phyloP scores from a whole-genome alignment of 2,329 filamentous ascomycete species.

The Beauveria brongniartii region DNA sequence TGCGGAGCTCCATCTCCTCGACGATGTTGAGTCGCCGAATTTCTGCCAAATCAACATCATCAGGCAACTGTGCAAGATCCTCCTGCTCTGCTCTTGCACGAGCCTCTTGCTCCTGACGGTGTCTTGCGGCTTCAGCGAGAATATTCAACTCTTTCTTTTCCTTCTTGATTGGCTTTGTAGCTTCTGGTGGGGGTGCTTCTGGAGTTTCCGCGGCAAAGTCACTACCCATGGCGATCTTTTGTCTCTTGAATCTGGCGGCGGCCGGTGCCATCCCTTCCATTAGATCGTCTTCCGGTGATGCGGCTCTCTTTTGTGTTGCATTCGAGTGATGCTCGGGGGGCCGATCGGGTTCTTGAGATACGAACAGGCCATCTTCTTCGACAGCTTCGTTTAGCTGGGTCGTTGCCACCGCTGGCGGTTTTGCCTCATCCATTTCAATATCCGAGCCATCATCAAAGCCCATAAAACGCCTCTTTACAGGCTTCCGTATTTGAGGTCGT shows the following conservation, averaged over 20 bases:
- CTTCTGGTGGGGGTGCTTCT: constrained; percentile 14
- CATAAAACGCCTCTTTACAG: constrained; percentile 55
- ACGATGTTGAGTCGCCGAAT: constrained; percentile 69
- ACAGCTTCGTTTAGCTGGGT: constrained; percentile 12
- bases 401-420: constrained; percentile 12
- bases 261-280: constrained; percentile 70
- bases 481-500: constrained; percentile 29
- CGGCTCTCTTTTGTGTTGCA: constrained; percentile 38
- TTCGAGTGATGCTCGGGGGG: constrained; percentile 17
- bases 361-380: constrained; percentile 44
- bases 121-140: constrained; percentile 54
- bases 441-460: constrained; percentile 53
- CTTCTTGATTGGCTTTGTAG: constrained; percentile 34
- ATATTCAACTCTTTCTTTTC: constrained; percentile 59
- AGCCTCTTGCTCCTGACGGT: constrained; percentile 60
- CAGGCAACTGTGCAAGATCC: constrained; percentile 43
- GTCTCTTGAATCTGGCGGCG: constrained; percentile 70
- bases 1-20: constrained; percentile 63
- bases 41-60: constrained; percentile 61
- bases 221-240: constrained; percentile 54
- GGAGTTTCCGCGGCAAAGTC: constrained; percentile 29
- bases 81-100: constrained; percentile 45
- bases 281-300: constrained; percentile 43
- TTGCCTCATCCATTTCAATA: constrained; percentile 24
- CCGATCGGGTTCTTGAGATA: constrained; percentile 39